A percentile compares a stretch with the other conserved stretches of the same genome.
phyloP scores from a whole-genome alignment of 1,284 basidiomycete genomes.

The Apiotrichum siamense region DNA sequence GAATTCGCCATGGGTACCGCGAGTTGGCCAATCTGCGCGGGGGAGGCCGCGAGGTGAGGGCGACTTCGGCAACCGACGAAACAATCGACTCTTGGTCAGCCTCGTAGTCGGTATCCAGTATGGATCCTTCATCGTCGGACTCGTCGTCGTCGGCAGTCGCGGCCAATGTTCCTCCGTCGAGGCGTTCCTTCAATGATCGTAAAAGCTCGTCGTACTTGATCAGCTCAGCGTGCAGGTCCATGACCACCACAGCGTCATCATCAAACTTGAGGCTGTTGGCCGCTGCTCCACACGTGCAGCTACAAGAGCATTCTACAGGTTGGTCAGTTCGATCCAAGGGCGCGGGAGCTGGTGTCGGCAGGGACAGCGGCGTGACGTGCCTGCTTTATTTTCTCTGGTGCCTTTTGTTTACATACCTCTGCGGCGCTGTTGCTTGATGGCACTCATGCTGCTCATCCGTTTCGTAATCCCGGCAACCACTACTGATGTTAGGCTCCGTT shows the following conservation, averaged over 20 bases:
- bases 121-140: not conserved
- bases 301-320: not conserved
- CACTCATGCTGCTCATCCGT: not conserved
- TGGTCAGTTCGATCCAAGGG: not conserved
- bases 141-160: not conserved
- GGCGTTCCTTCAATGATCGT: not conserved
- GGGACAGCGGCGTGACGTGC: too few relatives aligned
- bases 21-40: not conserved
- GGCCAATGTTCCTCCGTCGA: not conserved
- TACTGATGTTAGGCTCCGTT: not conserved
- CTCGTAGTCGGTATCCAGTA: not conserved
- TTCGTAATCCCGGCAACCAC: not conserved
- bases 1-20: not conserved
- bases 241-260: not conserved
- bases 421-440: not conserved
- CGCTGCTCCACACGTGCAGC: not conserved
- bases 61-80: not conserved
- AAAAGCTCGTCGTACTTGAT: not conserved
- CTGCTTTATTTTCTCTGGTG: too few relatives aligned
- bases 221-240: slow-evolving; percentile 1
- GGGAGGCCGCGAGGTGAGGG: not conserved
- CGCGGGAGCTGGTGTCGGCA: too few relatives aligned
- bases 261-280: not conserved
- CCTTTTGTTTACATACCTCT: not conserved
- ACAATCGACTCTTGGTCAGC: not conserved